Evolutionary conservation across 2,329 filamentous ascomycete species (phyloP), one percentile per base, ranked within the genome.

Genomic region (Fusarium sp.): DNA sequence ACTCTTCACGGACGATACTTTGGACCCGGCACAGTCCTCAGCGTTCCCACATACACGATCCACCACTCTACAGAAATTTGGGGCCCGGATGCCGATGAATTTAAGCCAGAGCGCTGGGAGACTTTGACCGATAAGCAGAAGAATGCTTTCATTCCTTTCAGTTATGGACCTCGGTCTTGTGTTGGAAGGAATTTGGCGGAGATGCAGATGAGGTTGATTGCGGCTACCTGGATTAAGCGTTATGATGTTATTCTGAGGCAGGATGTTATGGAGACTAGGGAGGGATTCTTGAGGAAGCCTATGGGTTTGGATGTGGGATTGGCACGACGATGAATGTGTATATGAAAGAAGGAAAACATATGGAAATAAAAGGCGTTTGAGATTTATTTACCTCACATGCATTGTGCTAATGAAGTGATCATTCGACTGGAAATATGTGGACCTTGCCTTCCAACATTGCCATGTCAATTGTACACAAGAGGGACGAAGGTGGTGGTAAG

Each of bases 161-260:
- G 90, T 66, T 83, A 89, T 34, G 91, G 91, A 0, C 90, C 91
- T 0, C 80, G 91, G 10, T 86, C 90, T 3, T 93, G 91, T 63
- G 92, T 96, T 1, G 93, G 93, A 0, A 81, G 92, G 24, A 96
- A 97, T 63, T 88, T 97, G 18, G 94, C 94, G 0, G 93, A 96
- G 83, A 95, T 97, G 92, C 93, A 97, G 79, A 84, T 97, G 82
- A 90, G 91, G 73, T 84, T 94, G 45, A 95, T 96, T 65, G 88
- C 90, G 7, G 86, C 86, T 0, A 93, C 92, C 55, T 92, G 86
- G 87, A 83, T 81, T 11, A 81, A 82, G 62, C 77, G 86, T 73
- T 89, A 87, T 59, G 76, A 82, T 13, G 85, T 88, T 0, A 75
- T 78, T 7, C 62, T 87, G 45, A 67, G 81, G 30, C 90, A 92